These are phyloP conservation scores for Cubamyces lactineus DNA, from an alignment of 768 basidiomycete species.

Conservation along the genomic window DNA sequence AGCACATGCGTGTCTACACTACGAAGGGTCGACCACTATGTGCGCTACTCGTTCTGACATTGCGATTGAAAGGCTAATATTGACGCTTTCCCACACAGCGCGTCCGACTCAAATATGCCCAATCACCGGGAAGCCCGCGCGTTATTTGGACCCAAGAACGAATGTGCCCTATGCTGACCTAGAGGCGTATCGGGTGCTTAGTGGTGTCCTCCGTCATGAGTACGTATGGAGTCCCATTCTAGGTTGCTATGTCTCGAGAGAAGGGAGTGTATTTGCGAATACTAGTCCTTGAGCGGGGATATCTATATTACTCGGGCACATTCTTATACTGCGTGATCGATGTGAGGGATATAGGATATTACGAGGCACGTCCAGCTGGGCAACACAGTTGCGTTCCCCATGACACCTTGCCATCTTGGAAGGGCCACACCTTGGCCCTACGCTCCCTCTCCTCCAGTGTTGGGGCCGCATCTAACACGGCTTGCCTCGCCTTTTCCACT, in stretches of 20 bases:
- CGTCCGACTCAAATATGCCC: constrained; percentile 70
- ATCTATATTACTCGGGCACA: neutral
- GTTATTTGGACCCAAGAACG: constrained; percentile 79
- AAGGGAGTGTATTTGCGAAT: constrained; percentile 22
- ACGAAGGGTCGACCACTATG: constrained; percentile 68
- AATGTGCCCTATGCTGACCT: constrained; percentile 78
- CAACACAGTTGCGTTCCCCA: neutral
- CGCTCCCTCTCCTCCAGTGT: constrained; percentile 5
- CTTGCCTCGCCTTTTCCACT: neutral
- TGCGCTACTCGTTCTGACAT: constrained; percentile 37
- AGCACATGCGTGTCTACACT: constrained; percentile 64
- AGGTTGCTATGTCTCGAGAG: constrained; percentile 45
- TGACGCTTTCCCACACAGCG: constrained; percentile 42
- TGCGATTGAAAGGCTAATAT: neutral
- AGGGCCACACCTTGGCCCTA: constrained; percentile 5
- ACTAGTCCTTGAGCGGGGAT: neutral
- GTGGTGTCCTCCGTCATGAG: constrained; percentile 62
- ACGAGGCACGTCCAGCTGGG: neutral
- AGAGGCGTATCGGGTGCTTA: constrained; percentile 66
- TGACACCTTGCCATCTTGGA: constrained; percentile 11
- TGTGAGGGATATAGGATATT: neutral
- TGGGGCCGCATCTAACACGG: neutral
- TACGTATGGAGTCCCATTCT: constrained; percentile 63
- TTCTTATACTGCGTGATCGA: neutral
- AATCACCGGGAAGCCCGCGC: constrained; percentile 77